These are phyloP conservation scores for Phoenix roebelenii DNA, from an alignment of 176 grass and related monocot species.

Conservation along the genomic window DNA sequence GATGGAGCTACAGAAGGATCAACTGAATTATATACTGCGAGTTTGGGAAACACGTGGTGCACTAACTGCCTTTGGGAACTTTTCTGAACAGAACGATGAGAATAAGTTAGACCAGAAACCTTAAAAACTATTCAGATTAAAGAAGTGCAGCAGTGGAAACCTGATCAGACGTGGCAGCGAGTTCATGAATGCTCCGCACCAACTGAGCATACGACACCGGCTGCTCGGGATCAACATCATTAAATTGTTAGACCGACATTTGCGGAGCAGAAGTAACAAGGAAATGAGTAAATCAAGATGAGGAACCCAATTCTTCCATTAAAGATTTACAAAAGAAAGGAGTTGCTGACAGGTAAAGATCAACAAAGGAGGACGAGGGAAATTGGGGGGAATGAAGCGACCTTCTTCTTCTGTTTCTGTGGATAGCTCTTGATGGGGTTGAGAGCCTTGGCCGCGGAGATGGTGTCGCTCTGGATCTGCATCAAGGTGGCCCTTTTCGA, in stretches of 20 bases:
- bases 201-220: conserved; percentile 94
- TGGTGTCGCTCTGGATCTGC: conserved; percentile 98
- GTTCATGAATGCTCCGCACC: conserved; percentile 94
- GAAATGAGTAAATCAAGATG: too few relatives aligned
- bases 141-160: conserved; percentile 12
- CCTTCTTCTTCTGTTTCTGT: conserved; percentile 81
- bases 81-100: conserved; percentile 45
- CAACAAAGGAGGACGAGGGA: conserved; percentile 11
- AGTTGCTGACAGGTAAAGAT: neutral
- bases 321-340: too few relatives aligned
- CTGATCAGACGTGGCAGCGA: conserved; percentile 91
- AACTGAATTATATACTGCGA: conserved; percentile 97
- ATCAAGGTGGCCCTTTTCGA: conserved; percentile 63
- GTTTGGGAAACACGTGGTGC: conserved; percentile 90
- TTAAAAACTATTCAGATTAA: neutral
- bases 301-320: too few relatives aligned
- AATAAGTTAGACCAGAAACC: conserved; percentile 8
- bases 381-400: conserved; percentile 6
- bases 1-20: conserved; percentile 99
- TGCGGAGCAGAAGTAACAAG: too few relatives aligned
- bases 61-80: conserved; percentile 91
- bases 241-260: neutral
- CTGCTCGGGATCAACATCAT: conserved; percentile 26
- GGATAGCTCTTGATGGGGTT: conserved; percentile 73
- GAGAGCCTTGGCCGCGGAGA: conserved; percentile 82